These are phyloP conservation scores for Fusarium xylarioides DNA, from an alignment of 2,329 filamentous ascomycete genomes.

Conservation along the genomic window DNA sequence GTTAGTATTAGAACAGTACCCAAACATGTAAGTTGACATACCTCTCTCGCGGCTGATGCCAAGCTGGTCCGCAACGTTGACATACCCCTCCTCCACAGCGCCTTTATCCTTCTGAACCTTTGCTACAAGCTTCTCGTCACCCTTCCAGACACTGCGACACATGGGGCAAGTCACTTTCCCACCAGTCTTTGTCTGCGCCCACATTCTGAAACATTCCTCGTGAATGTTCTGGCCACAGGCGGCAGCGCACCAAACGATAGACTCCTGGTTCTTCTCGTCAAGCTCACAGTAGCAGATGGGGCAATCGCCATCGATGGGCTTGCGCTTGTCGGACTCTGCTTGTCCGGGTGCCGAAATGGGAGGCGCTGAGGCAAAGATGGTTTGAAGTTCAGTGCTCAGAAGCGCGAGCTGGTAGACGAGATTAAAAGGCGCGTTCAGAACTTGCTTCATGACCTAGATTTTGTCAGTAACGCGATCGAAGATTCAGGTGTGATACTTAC, in stretches of 20 bases:
- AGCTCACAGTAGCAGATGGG: constrained; percentile 66
- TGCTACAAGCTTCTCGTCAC: constrained; percentile 52
- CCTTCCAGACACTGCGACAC: constrained; percentile 67
- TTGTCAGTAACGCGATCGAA: background rate
- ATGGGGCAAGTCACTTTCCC: constrained; percentile 65
- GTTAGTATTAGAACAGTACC: constrained; percentile 9
- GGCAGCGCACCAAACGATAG: constrained; percentile 60
- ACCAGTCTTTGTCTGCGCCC: constrained; percentile 57
- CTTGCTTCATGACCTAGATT: constrained; percentile 62
- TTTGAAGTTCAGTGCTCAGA: constrained; percentile 64
- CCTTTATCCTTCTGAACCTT: constrained; percentile 54
- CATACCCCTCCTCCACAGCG: constrained; percentile 64
- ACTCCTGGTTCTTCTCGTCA: constrained; percentile 47
- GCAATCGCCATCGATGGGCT: constrained; percentile 62
- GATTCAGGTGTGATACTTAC: constrained; percentile 44
- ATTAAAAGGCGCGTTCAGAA: constrained; percentile 65
- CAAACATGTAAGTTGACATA: constrained; percentile 38
- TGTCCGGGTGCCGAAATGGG: constrained; percentile 53
- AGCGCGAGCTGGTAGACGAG: constrained; percentile 71
- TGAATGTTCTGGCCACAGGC: constrained; percentile 66
- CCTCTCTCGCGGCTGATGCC: constrained; percentile 64
- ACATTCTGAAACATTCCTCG: constrained; percentile 62
- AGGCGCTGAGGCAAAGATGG: constrained; percentile 65
- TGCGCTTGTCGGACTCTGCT: constrained; percentile 51
- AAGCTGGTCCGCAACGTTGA: constrained; percentile 69